Evolutionary conservation across 2,329 filamentous ascomycete genomes (phyloP), one percentile per base, ranked within the genome.

Genomic region (Neofusicoccum ribis): DNA sequence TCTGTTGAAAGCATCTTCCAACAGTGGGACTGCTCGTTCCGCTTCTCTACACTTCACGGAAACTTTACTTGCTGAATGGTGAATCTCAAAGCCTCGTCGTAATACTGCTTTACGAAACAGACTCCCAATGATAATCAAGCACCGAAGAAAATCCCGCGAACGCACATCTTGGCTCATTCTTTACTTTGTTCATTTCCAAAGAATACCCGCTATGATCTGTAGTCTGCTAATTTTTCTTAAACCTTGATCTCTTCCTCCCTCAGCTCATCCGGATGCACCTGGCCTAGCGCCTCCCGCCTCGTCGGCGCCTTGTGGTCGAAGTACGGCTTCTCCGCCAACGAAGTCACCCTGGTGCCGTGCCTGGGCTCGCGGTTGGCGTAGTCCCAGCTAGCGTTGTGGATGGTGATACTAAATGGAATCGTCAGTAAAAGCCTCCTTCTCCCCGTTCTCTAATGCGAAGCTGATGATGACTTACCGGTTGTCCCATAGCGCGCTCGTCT

Each of bases 371-470:
- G 82, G 1, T 88, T 88, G 39, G 85, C 88, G 71, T 91, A 91
- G 69, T 92, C 89, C 88, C 88, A 92, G 70, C 85, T 88, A 0
- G 89, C 89, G 67, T 90, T 91, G 69, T 92, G 89, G 43, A 91
- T 91, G 0, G 89, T 91, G 66, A 91, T 89, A 44, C 87, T 86
- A 39, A 2, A 27, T 2, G 14, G 61, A 9, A 36, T 68, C 4
- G 67, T 63, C 4, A 50, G 1, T 1, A 12, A 14, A 7, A n/a
- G 11, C 23, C 0, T 8, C 60, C 47, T n/a, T 50, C 31, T 20
- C 8, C 37, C 47, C 23, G 23, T 23, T 23, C 3, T 23, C 23
- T 3, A 7, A 6, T 4, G 11, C 34, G 37, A 11, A 58, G 23
- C 9, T 5, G 12, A 8, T 8, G 1, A 49, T 12, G 20, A 71